Evolutionary conservation across 2,329 filamentous ascomycete species (phyloP), one percentile per base, ranked within the genome.

Genomic region (Ceratocystis cubensis): DNA sequence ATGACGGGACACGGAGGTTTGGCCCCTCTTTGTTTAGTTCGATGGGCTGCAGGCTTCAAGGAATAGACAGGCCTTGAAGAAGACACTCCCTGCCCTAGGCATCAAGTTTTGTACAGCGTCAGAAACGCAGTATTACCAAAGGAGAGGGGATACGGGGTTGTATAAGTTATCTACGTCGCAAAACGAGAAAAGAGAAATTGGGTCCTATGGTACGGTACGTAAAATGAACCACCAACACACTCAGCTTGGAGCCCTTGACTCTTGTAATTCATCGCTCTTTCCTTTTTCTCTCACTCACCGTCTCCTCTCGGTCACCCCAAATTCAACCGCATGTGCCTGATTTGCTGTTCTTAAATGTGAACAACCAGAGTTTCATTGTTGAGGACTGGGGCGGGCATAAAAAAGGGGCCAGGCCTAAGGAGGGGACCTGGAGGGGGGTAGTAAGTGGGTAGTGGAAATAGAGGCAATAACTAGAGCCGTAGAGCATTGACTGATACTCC

Each of bases 31-130:
- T 56, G 20, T 5, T 56, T 28, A 37, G 33, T 3, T 37, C 33
- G 50, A 56, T 17, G 20, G 50, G 50, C 50, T 56, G 50, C 50
- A 56, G 50, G 22, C n/a, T 56, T 56, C 22, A 56, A 56, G 50
- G 50, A 25, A 56, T 17, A 56, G 50, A 56, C 50, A 56, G 6
- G 50, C 50, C 50, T 10, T 56, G 50, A 56, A 56, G 22, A 30
- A 13, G 15, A 30, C 8, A 15, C 10, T 7, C 0, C 10, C 25
- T 15, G 5, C 6, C 25, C 6, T 25, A 3, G 20, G 5, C 20
- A 5, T 25, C 50, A 37, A 37, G 8, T 25, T 15, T 30, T 5
- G 8, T 15, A 28, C 50, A 25, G 50, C 20, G 50, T 28, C 8
- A 15, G 20, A 30, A 56, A 56, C 22, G 50, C 50, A 56, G 8